phyloP scores from a whole-genome alignment of 208 protist species.

The Phytomonas sp. region DNA sequence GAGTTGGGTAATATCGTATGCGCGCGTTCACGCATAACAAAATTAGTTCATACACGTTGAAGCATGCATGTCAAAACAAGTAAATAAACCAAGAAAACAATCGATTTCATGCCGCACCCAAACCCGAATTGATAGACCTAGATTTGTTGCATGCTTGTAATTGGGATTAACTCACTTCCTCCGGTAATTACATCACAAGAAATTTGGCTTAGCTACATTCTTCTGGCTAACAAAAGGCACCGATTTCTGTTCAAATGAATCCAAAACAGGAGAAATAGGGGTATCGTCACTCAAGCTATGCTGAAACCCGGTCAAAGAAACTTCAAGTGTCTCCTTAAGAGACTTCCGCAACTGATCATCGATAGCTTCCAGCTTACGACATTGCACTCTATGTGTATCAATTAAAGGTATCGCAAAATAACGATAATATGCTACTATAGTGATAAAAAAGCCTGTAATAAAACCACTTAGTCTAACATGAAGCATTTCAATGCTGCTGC shows the following conservation, averaged over 20 bases:
- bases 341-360: constrained; percentile 22
- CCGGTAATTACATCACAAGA: neutral
- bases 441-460: constrained; percentile 29
- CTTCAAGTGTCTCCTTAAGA: constrained; percentile 14
- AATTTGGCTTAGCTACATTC: neutral
- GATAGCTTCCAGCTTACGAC: constrained; percentile 21
- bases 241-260: constrained; percentile 1
- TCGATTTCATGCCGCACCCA: neutral
- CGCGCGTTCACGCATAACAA: neutral
- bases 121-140: neutral
- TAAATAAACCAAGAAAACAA: neutral
- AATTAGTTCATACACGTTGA: neutral
- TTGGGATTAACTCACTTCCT: neutral
- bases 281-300: neutral
- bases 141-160: neutral
- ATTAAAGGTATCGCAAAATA: constrained; percentile 37
- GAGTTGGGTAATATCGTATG: neutral
- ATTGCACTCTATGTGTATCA: constrained; percentile 31
- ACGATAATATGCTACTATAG: constrained; percentile 37
- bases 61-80: neutral
- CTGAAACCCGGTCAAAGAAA: constrained; percentile 8
- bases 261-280: neutral
- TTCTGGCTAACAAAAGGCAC: neutral
- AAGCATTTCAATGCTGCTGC: constrained; percentile 21
- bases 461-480: constrained; percentile 39